Conservation (phyloP, 176 grass and related monocot genomes). For the Lolium multiflorum region DNA sequence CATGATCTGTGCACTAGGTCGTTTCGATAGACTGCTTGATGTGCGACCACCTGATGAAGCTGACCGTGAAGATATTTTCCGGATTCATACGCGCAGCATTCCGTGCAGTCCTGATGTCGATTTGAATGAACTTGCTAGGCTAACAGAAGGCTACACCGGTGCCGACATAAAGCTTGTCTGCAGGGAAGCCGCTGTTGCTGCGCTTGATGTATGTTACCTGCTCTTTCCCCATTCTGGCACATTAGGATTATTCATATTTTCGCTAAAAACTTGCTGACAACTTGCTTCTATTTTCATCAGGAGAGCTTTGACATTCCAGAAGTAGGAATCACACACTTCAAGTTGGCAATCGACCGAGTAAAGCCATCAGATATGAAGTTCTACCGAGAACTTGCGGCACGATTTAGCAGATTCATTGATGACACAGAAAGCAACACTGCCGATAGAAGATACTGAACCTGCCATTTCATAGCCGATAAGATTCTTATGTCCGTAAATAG, state of each 20-base stretch:
- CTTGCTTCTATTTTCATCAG: constrained; percentile 38
- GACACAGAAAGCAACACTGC: constrained; percentile 15
- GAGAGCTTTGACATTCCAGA: constrained; percentile 64
- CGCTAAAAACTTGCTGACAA: constrained; percentile 17
- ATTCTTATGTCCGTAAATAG: neutral
- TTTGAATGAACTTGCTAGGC: constrained; percentile 73
- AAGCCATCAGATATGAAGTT: constrained; percentile 74
- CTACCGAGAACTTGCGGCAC: constrained; percentile 66
- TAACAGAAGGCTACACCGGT: constrained; percentile 88
- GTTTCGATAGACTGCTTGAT: constrained; percentile 89
- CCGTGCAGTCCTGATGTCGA: constrained; percentile 66
- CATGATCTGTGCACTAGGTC: constrained; percentile 54
- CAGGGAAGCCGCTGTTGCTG: constrained; percentile 85
- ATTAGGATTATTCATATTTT: neutral
- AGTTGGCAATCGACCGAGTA: constrained; percentile 46
- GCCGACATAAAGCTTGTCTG: constrained; percentile 89
- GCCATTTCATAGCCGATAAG: neutral
- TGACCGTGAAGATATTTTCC: constrained; percentile 81
- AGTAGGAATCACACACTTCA: constrained; percentile 73
- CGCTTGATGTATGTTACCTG: constrained; percentile 75
- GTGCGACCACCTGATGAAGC: constrained; percentile 80
- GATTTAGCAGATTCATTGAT: constrained; percentile 66
- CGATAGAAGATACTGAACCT: constrained; percentile 14
- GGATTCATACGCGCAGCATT: constrained; percentile 69
- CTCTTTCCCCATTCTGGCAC: constrained; percentile 21